phyloP scores from a whole-genome alignment of 441 rosid genomes.

The Metrosideros polymorpha region DNA sequence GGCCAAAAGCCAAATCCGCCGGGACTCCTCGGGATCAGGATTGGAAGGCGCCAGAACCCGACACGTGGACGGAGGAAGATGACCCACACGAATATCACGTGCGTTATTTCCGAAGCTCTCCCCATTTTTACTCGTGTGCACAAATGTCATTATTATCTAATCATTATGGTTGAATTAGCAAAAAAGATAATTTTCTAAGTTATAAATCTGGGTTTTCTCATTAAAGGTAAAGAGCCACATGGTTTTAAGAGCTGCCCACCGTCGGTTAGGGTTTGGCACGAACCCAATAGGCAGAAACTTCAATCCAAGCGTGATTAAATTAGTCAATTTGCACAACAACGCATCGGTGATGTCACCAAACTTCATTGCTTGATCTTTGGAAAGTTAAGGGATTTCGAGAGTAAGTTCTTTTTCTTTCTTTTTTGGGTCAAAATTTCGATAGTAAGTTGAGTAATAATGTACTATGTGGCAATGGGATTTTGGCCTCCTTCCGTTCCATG shows the following conservation, averaged over 20 bases:
- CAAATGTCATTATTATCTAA: not conserved
- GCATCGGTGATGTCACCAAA: not conserved
- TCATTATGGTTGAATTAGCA: not conserved
- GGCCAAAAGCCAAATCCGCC: not conserved
- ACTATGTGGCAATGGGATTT: not conserved
- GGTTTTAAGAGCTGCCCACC: too few relatives aligned
- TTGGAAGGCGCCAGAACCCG: not conserved
- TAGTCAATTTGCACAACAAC: not conserved
- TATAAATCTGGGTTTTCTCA: too few relatives aligned
- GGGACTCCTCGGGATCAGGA: not conserved
- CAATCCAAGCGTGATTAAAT: not conserved
- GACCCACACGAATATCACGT: not conserved
- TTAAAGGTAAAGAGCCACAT: too few relatives aligned
- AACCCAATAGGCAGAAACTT: not conserved
- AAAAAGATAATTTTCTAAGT: not conserved
- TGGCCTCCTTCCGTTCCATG: too few relatives aligned
- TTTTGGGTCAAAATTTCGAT: too few relatives aligned
- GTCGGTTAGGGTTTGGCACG: too few relatives aligned
- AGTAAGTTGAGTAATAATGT: not conserved
- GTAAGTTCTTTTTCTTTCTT: too few relatives aligned
- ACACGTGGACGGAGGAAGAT: not conserved
- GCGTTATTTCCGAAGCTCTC: not conserved
- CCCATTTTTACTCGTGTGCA: not conserved
- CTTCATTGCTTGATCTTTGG: not conserved
- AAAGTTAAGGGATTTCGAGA: not conserved